Evolutionary conservation across 108 stramenopile species (phyloP).

Genomic region (Cyclotella distinguenda): DNA sequence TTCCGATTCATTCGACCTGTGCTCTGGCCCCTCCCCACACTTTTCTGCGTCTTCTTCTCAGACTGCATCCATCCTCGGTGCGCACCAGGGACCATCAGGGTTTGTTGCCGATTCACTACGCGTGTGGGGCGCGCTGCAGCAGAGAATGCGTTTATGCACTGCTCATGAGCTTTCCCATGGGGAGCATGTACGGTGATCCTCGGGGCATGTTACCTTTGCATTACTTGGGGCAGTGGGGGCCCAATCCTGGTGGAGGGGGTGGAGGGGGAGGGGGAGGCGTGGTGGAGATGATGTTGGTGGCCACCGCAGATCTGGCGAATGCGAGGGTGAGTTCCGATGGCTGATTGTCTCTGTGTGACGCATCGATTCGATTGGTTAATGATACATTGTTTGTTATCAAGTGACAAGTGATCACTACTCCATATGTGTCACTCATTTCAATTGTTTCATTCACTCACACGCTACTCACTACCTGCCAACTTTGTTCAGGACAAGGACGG

Average conservation of each 20-base stretch:
- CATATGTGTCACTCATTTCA: no score
- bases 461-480: neutral
- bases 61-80: slow-evolving; percentile 66
- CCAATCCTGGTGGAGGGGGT: slow-evolving; percentile 1
- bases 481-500: slow-evolving; percentile 60
- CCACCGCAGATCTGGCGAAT: slow-evolving; percentile 55
- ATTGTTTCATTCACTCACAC: neutral
- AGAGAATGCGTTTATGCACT: slow-evolving; percentile 69
- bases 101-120: slow-evolving; percentile 84
- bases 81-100: slow-evolving; percentile 79
- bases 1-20: slow-evolving; percentile 81
- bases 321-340: slow-evolving; percentile 9
- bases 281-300: slow-evolving; percentile 77
- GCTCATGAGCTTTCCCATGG: slow-evolving; percentile 69
- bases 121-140: slow-evolving; percentile 70
- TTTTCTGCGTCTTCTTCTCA: slow-evolving; percentile 59
- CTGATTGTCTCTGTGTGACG: no score
- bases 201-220: slow-evolving; percentile 85
- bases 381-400: neutral
- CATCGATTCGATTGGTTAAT: neutral
- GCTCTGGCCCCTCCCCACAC: slow-evolving; percentile 68
- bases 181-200: slow-evolving; percentile 61
- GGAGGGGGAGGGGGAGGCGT: slow-evolving; percentile 19
- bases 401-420: neutral
- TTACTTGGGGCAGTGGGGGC: slow-evolving; percentile 83